These are phyloP conservation scores for Fragilaria crotonensis DNA, from an alignment of 108 stramenopile species.

Conservation along the genomic window DNA sequence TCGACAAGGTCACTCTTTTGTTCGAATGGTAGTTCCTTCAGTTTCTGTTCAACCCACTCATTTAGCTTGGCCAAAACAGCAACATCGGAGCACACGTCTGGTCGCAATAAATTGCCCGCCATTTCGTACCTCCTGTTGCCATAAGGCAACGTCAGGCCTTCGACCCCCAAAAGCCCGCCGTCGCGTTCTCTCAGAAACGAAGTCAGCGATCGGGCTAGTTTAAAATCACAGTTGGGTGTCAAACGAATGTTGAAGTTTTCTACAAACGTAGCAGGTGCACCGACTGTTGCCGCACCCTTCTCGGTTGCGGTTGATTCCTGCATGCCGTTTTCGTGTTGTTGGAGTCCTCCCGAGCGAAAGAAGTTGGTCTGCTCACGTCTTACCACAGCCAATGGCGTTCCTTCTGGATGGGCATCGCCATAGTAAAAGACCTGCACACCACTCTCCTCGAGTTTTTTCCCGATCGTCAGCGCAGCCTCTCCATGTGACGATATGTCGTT, in stretches of 20 bases:
- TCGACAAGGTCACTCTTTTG: constrained; percentile 29
- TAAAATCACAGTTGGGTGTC: constrained; percentile 23
- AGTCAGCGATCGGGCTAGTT: constrained; percentile 52
- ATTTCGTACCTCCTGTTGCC: constrained; percentile 55
- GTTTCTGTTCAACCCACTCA: constrained; percentile 31
- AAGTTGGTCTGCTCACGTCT: constrained; percentile 63
- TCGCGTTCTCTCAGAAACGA: constrained; percentile 52
- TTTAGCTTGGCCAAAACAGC: constrained; percentile 24
- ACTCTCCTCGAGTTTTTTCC: constrained; percentile 21
- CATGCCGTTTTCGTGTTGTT: constrained; percentile 1
- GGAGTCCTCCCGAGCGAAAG: constrained; percentile 40
- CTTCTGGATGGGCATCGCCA: constrained; percentile 57
- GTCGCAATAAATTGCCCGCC: constrained; percentile 68
- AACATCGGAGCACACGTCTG: constrained; percentile 29
- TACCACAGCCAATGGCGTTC: constrained; percentile 53
- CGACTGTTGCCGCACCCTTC: constrained; percentile 39
- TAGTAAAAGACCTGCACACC: constrained; percentile 53
- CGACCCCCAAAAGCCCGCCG: constrained; percentile 63
- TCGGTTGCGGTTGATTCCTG: background rate
- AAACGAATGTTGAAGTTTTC: constrained; percentile 82
- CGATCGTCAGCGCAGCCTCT: constrained; percentile 50
- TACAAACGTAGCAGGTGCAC: constrained; percentile 60
- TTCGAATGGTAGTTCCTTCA: constrained; percentile 2
- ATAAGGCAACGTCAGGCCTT: constrained; percentile 77
- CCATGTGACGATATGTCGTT: constrained; percentile 6